Base-by-base conservation (phyloP, 2,329 filamentous ascomycete genomes). In the Tolypocladium amazonense region DNA sequence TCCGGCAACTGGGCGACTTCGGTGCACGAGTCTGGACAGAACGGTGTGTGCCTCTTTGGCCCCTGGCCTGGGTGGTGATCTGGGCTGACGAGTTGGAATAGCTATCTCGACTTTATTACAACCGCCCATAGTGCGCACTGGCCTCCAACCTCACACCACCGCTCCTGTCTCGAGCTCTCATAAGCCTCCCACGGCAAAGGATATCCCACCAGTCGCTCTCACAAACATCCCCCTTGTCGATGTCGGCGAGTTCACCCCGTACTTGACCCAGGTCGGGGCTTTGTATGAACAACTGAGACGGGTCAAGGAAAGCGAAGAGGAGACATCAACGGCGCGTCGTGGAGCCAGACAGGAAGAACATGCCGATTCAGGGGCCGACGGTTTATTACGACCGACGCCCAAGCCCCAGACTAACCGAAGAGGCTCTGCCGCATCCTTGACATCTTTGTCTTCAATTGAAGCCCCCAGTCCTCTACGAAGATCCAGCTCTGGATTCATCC, bases 51-150 rank as follows among this genome's bases (percentile, higher is more conserved):
- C 37, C 41, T 15, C 23, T 43, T 12, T 15, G 8, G 20, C 23
- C 20, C 20, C 33, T 1, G 20, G 20, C 30, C 14, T 25, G 1
- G 11, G 14, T 9, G 3, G 12, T 11, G 33, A 43, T 57, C 27
- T 39, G 18, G 53, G 56, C 55, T 62, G 33, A 62, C 35, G 33
- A 54, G 39, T 39, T 57, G 59, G 43, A 56, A 58, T 56, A 90
- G 89, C 94, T 62, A 97, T 97, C 67, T 96, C 92, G 11, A 96
- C 91, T 1, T 81, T 97, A n/a, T 82, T 97, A 4, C 90, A 96
- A 69, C 88, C 91, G 35, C 90, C 93, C 4, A 96, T 96, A 65
- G 86, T 95, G 60, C 86, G 93, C 64, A 96, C 92, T 2, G 92
- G 93, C 60, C 82, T 96, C 56, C 80, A 92, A 59, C 89, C 92